Base-by-base conservation (phyloP, 1,284 basidiomycete genomes). In the Apiotrichum siamense region DNA sequence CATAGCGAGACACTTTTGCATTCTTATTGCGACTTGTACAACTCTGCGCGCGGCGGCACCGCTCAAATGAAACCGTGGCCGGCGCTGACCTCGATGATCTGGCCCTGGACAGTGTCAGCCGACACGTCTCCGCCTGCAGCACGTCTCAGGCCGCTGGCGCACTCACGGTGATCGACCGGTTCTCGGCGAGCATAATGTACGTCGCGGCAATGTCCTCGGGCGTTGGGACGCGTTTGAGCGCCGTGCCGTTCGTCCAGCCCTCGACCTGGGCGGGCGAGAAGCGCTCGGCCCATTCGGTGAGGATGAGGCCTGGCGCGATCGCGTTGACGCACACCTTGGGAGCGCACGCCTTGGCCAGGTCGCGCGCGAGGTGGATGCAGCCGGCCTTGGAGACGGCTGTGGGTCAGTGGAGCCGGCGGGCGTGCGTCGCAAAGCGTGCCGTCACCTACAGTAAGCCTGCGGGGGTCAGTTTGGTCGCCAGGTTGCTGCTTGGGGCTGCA, bases 321-420 rank as follows among this genome's bases (percentile, higher is more conserved):
- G 45, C 48, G 55, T 63, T 63, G 48, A 61, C 61, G 24, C 55
- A 54, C 6, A 61, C 43, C 25, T 58, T 38, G 20, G 61, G 61
- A 6, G 52, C 52, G 23, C 50, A 54, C 15, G 57, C 48, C 45
- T 59, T 57, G n/a, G 61, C 61, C 35, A 63, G 46, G 31, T 52
- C 57, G 26, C 50, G 52, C 17, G 57, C 45, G 17, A 63, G 57
- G 47, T 63, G 61, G 31, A 61, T 48, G 23, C 47, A 44, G 1
- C 52, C 61, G 4, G 61, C 57, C 50, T 63, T 63, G 27, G 59
- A 55, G 11, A 62, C 59, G 29, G 59, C 57, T 53, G 50, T 17
- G 13, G n/a, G 23, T 50, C 25, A 43, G 45, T 31, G 24, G 11
- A 7, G 4, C 15, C 7, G 20, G n/a, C 36, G 13, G 17, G 31